These are phyloP conservation scores for Coniosporium apollinis DNA, from an alignment of 495 filamentous ascomycete genomes.

Conservation along the genomic window DNA sequence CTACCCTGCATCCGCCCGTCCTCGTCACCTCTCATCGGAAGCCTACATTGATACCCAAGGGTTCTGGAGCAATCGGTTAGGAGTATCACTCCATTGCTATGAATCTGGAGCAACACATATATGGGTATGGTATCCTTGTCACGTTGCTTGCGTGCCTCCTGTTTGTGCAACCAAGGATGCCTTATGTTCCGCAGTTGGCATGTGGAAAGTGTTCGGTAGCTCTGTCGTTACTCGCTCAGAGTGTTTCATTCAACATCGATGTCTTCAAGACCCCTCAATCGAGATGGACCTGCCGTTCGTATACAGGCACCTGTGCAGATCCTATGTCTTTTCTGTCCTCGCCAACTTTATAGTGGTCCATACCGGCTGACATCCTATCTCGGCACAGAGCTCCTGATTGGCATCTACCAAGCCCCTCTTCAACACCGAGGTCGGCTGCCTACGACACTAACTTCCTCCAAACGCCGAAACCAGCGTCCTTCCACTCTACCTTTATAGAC, in stretches of 20 bases:
- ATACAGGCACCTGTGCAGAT: neutral
- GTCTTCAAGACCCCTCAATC: neutral
- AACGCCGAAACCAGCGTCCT: slow-evolving; percentile 19
- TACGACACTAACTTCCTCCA: slow-evolving; percentile 9
- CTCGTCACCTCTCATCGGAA: too few relatives aligned
- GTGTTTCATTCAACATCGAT: neutral
- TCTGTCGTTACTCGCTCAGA: neutral
- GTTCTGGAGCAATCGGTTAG: too few relatives aligned
- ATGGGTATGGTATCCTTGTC: slow-evolving; percentile 14
- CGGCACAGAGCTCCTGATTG: slow-evolving; percentile 19
- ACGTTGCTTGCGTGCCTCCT: neutral
- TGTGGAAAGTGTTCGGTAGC: neutral
- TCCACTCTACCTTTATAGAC: slow-evolving; percentile 23
- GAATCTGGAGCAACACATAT: slow-evolving; percentile 20
- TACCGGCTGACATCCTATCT: neutral
- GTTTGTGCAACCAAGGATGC: neutral
- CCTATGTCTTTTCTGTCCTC: slow-evolving; percentile 7
- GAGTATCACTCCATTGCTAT: slow-evolving; percentile 16
- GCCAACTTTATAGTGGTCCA: slow-evolving; percentile 6
- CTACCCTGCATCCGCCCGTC: too few relatives aligned
- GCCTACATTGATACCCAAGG: too few relatives aligned
- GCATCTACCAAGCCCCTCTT: slow-evolving; percentile 23
- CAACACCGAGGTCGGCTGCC: slow-evolving; percentile 18
- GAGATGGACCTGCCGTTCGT: neutral
- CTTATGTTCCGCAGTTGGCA: neutral